Base-by-base conservation (phyloP, 2,329 filamentous ascomycete genomes). In the Venturia effusa region DNA sequence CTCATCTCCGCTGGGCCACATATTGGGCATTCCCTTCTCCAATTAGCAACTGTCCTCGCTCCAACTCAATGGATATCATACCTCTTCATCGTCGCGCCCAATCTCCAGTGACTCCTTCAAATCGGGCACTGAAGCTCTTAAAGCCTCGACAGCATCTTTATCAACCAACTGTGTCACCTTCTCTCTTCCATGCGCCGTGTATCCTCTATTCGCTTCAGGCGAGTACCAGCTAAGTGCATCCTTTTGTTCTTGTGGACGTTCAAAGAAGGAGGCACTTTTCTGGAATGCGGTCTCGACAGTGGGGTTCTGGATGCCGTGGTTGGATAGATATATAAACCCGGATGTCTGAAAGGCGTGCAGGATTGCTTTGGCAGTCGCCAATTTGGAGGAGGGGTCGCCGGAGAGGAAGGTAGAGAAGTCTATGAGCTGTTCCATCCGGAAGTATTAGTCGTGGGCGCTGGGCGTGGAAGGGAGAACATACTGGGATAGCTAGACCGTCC, bases 271-370 rank as follows among this genome's bases (percentile, higher is more conserved):
- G 24, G 74, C 73, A 10, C 71, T 73, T 32, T 81, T 80, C 66
- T 78, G 73, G 73, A 94, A 95, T 66, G 88, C 82, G 64, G 81
- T 75, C 65, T 81, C 74, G 15, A 91, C 77, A 11, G 81, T 80
- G 10, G 82, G 76, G 3, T 82, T 70, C 0, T 85, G 76, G 66
- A 96, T 88, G 48, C 88, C 84, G 68, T 93, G 87, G 74, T 93
- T 89, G 69, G 87, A 87, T 45, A 96, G 84, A 76, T 96, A 96
- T 67, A 97, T 84, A 79, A 97, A 96, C 64, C 92, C 92, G 2
- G 92, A 89, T 1, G 83, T 87, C 70, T 92, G 88, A 78, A 97
- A 96, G 51, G 90, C 92, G 62, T 85, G 72, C 15, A 93, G 85
- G 68, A 96, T 86, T 48, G 88, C 84, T 62, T 84, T 76, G 27